Evolutionary conservation across 1,139 yeast species (phyloP).

Genomic region (Zygoascus meyerae): DNA sequence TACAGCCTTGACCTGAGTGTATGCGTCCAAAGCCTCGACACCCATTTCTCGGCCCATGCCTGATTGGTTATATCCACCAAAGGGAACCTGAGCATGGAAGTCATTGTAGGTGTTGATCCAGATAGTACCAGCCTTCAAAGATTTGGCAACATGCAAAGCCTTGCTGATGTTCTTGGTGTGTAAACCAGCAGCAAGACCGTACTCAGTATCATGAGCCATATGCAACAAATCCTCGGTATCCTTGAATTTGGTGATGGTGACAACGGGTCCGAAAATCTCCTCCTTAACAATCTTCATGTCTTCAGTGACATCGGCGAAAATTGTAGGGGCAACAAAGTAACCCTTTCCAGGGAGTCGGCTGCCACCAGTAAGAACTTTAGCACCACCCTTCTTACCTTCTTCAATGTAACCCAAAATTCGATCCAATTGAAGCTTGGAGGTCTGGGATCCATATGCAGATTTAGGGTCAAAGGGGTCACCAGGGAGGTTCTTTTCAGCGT

Average conservation of each 20-base stretch:
- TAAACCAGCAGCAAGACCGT: constrained; percentile 80
- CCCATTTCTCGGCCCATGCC: constrained; percentile 96
- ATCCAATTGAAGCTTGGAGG: constrained; percentile 66
- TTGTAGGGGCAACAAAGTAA: constrained; percentile 73
- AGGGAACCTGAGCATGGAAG: constrained; percentile 70
- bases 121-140: constrained; percentile 68
- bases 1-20: constrained; percentile 73
- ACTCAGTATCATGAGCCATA: constrained; percentile 65
- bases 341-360: constrained; percentile 58
- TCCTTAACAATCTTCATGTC: constrained; percentile 66
- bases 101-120: constrained; percentile 81
- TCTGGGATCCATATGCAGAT: constrained; percentile 82
- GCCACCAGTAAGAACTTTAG: constrained; percentile 72
- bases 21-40: constrained; percentile 70
- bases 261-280: constrained; percentile 87
- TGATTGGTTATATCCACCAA: constrained; percentile 81
- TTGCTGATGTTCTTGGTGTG: constrained; percentile 57
- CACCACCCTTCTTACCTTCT: constrained; percentile 70
- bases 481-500: constrained; percentile 43
- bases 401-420: constrained; percentile 70
- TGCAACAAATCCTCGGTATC: constrained; percentile 64
- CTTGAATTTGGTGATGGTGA: constrained; percentile 65
- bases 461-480: constrained; percentile 72
- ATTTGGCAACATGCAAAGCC: constrained; percentile 55
- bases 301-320: constrained; percentile 65